Evolutionary conservation across 768 basidiomycete genomes (phyloP), one percentile per base, ranked within the genome.

Genomic region (Glaciozyma antarctica): DNA sequence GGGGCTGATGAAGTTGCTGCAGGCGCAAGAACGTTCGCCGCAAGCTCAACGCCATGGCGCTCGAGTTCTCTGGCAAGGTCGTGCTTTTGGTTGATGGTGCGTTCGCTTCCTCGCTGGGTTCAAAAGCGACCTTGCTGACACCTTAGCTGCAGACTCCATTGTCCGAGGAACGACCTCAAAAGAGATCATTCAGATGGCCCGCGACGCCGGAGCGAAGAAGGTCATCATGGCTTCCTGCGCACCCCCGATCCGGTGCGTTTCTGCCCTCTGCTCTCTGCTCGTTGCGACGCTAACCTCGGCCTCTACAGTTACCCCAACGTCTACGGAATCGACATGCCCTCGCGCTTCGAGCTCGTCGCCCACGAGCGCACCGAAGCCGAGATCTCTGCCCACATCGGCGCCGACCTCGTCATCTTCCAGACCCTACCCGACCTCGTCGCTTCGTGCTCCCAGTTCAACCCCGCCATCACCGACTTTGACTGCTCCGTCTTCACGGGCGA

Each of bases 281-380:
- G 5, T 22, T 7, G 5, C n/a, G 17, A 55, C 26, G 34, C 32
- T 22, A 4, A 5, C 21, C 32, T 63, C 30, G 1, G 16, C n/a
- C 9, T 41, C 26, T 17, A 2, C 63, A 89, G 90, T 32, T 83
- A 85, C 75, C 86, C 92, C 7, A 95, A 98, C 75, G 95, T 99
- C 7, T 98, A 99, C 77, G 95, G 95, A 24, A 99, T 99, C 75
- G 95, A 99, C 79, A 99, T 98, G 95, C 94, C 95, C 38, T 90
- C 92, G 5, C 85, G 90, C n/a, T 78, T 81, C 44, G 94, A 98
- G 75, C 86, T 98, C 41, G 92, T 98, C 58, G 94, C 91, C 0
- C 80, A 92, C 75, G 82, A 81, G 44, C 85, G 90, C 58, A 83
- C 84, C 60, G 82, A 81, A 16, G 80, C 82, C 28, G 82, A 85